phyloP scores from a whole-genome alignment of 345 rosid genomes.

The Eucalyptus marginata region DNA sequence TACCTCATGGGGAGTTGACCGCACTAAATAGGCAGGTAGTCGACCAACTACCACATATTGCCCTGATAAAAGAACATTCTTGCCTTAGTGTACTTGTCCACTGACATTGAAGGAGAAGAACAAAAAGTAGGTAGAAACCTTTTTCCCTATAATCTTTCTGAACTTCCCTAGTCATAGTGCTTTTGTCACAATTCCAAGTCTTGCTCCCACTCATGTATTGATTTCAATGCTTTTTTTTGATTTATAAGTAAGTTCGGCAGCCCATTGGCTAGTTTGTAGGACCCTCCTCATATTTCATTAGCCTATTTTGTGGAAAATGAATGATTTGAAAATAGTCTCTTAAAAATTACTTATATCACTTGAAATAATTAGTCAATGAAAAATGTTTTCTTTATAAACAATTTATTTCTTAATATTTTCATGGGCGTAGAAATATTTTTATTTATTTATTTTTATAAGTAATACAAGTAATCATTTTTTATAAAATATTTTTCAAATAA shows the following conservation, averaged over 20 bases:
- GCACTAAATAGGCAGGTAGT: not conserved
- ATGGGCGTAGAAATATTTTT: not conserved
- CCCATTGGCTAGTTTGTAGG: not conserved
- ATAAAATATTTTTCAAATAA: no score
- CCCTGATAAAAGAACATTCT: not conserved
- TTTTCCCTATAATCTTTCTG: not conserved
- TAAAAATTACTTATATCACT: not conserved
- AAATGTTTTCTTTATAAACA: accelerated
- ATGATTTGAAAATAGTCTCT: no score
- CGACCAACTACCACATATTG: not conserved
- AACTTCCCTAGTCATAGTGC: not conserved
- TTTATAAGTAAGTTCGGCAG: not conserved
- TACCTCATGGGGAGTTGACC: not conserved
- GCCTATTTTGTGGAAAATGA: no score
- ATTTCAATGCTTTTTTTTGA: not conserved
- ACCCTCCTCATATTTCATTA: not conserved
- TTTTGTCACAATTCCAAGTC: not conserved
- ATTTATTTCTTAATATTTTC: no score
- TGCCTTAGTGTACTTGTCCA: not conserved
- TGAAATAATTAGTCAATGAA: no score
- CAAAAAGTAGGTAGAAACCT: not conserved
- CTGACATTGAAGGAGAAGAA: not conserved
- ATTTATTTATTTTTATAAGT: not conserved
- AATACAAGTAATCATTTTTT: no score
- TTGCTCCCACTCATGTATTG: not conserved